Evolutionary conservation across 23 red algal genomes (phyloP), one percentile per base, ranked within the genome.

Genomic region (Gracilariopsis chorda): DNA sequence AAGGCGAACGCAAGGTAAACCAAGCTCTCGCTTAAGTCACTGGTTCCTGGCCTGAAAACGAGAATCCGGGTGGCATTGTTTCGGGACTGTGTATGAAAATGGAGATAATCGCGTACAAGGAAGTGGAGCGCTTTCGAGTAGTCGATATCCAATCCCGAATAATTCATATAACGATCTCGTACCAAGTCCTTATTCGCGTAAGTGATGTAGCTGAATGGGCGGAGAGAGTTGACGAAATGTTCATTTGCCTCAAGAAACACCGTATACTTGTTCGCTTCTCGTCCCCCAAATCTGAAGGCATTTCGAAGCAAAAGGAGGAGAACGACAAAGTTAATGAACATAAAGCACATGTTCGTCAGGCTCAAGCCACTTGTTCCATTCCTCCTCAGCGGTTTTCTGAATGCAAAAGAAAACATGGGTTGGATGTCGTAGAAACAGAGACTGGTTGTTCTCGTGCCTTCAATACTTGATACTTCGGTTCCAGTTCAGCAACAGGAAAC

Each of bases 1-100:
- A 57, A 84, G n/a, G 80, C 28, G 49, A 84, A 84, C 24, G 53
- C 45, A 52, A 84, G 19, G 36, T 40, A 33, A 35, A 4, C 44
- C 1, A 84, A 62, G 20, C 60, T 35, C 24, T 84, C 80, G 5
- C 80, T 57, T 36, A 84, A n/a, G 32, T 57, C 80, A 19, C 55
- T 84, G 44, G 39, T 35, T 51, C 45, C 20, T 0, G 80, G 80
- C 21, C 80, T 60, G 58, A 48, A 84, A 4, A 84, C 42, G 44
- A 84, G 59, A 39, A 62, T 49, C 46, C 80, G 80, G 7, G 80
- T 45, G 40, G 53, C 59, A 48, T 62, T 65, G 25, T 69, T 30
- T 19, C 80, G 24, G 35, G 62, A 64, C 5, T 40, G 57, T 49
- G 21, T 69, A 30, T 84, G 80, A 21, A 84, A 84, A 0, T 67